These are phyloP conservation scores for Nemania sp. DNA, from an alignment of 2,329 filamentous ascomycete species.

Conservation along the genomic window DNA sequence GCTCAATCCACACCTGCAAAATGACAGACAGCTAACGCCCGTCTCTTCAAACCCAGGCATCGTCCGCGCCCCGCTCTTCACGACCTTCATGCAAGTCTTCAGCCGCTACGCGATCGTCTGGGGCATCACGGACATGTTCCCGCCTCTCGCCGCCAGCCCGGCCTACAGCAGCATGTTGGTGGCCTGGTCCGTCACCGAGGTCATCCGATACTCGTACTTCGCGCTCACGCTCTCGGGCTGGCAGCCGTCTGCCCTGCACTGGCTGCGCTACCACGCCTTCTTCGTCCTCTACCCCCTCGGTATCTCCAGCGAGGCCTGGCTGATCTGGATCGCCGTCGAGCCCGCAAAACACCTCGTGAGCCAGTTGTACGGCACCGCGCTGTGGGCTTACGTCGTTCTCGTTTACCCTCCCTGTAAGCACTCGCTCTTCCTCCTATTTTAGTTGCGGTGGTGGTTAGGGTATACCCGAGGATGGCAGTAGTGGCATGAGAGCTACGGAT, in stretches of 20 bases:
- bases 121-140: constrained; percentile 82
- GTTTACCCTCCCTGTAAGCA: constrained; percentile 84
- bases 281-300: constrained; percentile 92
- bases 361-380: constrained; percentile 70
- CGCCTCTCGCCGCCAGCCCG: constrained; percentile 67
- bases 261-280: constrained; percentile 93
- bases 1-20: neutral
- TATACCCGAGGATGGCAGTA: no score
- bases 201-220: constrained; percentile 94
- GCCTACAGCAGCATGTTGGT: constrained; percentile 81
- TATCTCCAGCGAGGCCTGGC: constrained; percentile 85
- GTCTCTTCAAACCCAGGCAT: constrained; percentile 67
- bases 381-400: constrained; percentile 80
- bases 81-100: constrained; percentile 90
- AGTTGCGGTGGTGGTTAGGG: neutral
- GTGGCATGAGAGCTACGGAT: neutral
- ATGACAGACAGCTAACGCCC: constrained; percentile 29
- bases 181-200: constrained; percentile 92
- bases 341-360: constrained; percentile 64
- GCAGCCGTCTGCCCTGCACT: constrained; percentile 76
- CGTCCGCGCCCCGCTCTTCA: constrained; percentile 85
- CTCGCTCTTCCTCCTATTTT: constrained; percentile 10
- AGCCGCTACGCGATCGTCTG: constrained; percentile 90
- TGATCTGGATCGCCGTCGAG: constrained; percentile 77
- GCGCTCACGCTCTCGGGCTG: constrained; percentile 73